phyloP scores from a whole-genome alignment of 331 rosid species.

The Quercus phellos region DNA sequence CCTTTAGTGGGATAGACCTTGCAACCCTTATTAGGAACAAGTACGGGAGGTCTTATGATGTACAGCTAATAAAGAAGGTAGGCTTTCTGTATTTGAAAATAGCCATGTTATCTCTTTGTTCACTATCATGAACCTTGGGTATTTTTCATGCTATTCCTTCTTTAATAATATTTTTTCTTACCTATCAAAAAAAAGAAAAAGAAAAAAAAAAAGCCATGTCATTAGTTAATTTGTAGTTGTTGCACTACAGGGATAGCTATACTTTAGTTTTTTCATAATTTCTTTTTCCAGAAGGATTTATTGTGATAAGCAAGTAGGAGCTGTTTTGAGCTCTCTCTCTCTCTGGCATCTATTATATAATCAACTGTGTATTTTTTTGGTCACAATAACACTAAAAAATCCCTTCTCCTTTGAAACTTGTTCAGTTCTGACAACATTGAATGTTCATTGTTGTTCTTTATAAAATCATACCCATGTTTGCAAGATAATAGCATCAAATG shows the following conservation, averaged over 20 bases:
- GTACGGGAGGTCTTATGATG: constrained; percentile 93
- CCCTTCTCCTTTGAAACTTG: not conserved
- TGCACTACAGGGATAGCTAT: not conserved
- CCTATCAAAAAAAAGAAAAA: no score
- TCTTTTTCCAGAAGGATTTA: no score
- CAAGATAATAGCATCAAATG: not conserved
- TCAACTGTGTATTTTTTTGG: not conserved
- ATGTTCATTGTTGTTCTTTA: not conserved
- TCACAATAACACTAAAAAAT: not conserved
- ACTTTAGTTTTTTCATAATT: no score
- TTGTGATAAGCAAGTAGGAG: no score
- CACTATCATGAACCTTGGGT: no score
- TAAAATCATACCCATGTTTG: not conserved
- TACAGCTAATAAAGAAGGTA: constrained; percentile 91
- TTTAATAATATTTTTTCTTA: no score
- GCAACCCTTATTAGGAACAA: constrained; percentile 91
- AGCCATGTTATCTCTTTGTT: no score
- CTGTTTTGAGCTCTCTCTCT: not conserved
- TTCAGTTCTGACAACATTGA: not conserved
- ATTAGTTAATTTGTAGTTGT: not conserved
- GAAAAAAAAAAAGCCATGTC: no score
- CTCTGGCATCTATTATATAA: not conserved
- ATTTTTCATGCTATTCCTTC: no score
- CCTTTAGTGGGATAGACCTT: constrained; percentile 83
- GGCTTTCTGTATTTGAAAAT: not conserved